Base-by-base conservation (phyloP, 371 early-diverging fungal species). In the Parasitella parasitica region DNA sequence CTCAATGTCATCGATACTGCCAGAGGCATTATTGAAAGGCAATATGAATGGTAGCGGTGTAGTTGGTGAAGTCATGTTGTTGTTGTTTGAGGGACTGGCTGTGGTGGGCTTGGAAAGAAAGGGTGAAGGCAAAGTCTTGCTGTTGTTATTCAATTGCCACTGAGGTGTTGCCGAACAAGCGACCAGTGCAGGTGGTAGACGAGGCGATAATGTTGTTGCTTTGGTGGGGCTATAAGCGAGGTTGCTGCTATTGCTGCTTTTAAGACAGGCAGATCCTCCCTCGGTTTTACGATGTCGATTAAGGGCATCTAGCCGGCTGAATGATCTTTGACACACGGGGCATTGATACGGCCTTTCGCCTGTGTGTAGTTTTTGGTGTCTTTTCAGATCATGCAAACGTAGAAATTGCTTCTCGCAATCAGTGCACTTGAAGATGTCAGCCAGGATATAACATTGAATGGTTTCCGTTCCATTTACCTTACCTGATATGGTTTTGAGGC, bases 351-450 rank as follows among this genome's bases (percentile, higher is more conserved):
- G 91, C 64, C 84, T 80, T 63, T 89, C 90, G 13, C 92, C 92
- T 11, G 91, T 89, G 61, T 92, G 92, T 26, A 89, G 66, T 57
- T 88, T 84, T 71, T 86, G 82, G 66, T 91, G 91, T 39, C 91
- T 75, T 73, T 89, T 89, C 49, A 91, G 69, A 69, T 91, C 91
- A 70, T 91, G 91, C 36, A 86, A 84, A 0, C 91, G 76, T 48
- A 88, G 77, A 67, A 91, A 91, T 28, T 69, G 75, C 26, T 75
- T 74, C 26, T 63, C 59, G 37, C 81, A 80, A 5, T 71, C 74
- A 36, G 63, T 63, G 48, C 81, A 80, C 77, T 79, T 8, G 35
- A 20, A 48, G 8, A 8, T 20, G 22, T 43, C 30, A 15, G 15
- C 15, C n/a, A 38, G 16, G 5, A 4, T 43, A 7, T 20, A 20